Evolutionary conservation across 768 basidiomycete genomes (phyloP).

Genomic region (Naganishia vaughanmartiniae): DNA sequence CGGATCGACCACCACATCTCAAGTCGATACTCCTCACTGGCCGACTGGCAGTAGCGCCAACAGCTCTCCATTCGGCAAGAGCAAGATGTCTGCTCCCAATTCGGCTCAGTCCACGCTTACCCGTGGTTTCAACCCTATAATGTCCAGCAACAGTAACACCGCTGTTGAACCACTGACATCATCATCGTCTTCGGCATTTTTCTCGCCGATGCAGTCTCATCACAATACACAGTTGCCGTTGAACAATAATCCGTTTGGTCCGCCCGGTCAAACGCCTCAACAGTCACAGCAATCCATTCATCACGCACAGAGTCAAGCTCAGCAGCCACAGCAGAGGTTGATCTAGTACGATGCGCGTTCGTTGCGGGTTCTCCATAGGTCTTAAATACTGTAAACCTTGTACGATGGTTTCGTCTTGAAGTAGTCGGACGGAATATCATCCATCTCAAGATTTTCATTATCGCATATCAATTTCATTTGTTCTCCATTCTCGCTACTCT

Average conservation of each 20-base stretch:
- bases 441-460: not conserved
- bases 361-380: not conserved
- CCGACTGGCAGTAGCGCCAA: constrained; percentile 13
- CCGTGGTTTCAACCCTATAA: constrained; percentile 9
- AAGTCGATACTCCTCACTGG: constrained; percentile 22
- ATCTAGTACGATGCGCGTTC: not conserved
- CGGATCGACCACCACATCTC: constrained; percentile 16
- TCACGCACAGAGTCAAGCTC: constrained; percentile 15
- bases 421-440: not conserved
- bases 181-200: constrained; percentile 5
- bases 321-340: constrained; percentile 18
- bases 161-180: not conserved
- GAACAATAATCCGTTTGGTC: constrained; percentile 16
- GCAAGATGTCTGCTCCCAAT: constrained; percentile 3
- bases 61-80: constrained; percentile 18
- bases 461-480: constrained; percentile 3
- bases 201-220: constrained; percentile 20
- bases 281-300: constrained; percentile 7
- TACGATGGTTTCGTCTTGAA: not conserved
- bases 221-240: not conserved
- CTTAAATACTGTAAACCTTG: not conserved
- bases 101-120: constrained; percentile 16
- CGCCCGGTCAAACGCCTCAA: constrained; percentile 18
- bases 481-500: not conserved
- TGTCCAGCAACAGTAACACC: not conserved